phyloP scores from a whole-genome alignment of 495 filamentous ascomycete species.

The Hapsidospora chrysogenum region DNA sequence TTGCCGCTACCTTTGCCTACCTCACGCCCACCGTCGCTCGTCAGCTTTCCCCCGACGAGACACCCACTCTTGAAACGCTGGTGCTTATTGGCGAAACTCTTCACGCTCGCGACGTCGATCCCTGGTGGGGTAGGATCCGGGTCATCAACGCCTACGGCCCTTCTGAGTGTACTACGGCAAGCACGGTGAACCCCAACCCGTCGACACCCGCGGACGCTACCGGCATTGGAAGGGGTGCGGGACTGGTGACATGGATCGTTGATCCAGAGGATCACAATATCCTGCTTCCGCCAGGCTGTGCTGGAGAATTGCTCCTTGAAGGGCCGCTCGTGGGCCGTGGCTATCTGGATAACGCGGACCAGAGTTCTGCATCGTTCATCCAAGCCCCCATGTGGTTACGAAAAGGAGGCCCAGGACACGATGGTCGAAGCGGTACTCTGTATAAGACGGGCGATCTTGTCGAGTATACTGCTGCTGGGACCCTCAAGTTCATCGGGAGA shows the following conservation, averaged over 20 bases:
- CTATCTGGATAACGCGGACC: conserved; percentile 28
- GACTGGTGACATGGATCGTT: conserved; percentile 35
- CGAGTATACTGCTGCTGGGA: conserved; percentile 34
- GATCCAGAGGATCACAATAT: conserved; percentile 31
- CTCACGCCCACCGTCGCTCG: conserved; percentile 27
- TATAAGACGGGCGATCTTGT: conserved; percentile 57
- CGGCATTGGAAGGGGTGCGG: conserved; percentile 24
- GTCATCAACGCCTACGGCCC: not conserved
- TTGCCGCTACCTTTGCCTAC: conserved; percentile 31
- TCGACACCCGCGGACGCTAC: conserved; percentile 5
- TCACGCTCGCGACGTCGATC: not conserved
- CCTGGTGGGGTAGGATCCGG: not conserved
- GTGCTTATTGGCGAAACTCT: not conserved
- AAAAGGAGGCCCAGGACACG: conserved; percentile 15
- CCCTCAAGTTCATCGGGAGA: conserved; percentile 39
- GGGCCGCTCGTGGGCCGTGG: conserved; percentile 34
- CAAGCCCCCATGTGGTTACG: conserved; percentile 30
- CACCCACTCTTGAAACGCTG: conserved; percentile 22
- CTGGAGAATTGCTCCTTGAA: conserved; percentile 48
- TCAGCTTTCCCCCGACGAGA: conserved; percentile 17
- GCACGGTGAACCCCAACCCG: conserved; percentile 20
- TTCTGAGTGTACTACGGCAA: conserved; percentile 3
- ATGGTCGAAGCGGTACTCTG: conserved; percentile 31
- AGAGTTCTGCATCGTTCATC: conserved; percentile 30
- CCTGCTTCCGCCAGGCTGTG: conserved; percentile 37